Evolutionary conservation across 768 basidiomycete species (phyloP).

Genomic region (Mycena indigotica): DNA sequence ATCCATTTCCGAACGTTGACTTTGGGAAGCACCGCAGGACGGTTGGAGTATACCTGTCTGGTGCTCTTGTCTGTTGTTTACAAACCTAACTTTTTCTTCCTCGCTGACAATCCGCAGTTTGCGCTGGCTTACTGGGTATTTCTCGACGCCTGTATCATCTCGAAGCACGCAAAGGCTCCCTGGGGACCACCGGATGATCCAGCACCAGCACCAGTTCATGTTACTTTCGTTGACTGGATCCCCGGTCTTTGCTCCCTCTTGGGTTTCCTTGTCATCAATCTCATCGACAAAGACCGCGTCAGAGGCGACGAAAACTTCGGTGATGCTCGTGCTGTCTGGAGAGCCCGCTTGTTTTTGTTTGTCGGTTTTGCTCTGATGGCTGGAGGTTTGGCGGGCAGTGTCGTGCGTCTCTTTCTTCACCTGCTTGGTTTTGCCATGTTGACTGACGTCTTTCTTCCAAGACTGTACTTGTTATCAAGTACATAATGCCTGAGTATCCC

Average conservation of each 20-base stretch:
- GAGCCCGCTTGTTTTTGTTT: conserved; percentile 88
- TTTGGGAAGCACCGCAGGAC: conserved; percentile 79
- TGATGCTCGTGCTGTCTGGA: conserved; percentile 85
- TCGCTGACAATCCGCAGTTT: conserved; percentile 57
- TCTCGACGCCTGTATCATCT: conserved; percentile 89
- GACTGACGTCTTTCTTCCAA: conserved; percentile 30
- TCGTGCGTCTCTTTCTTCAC: conserved; percentile 58
- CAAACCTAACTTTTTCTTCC: not conserved
- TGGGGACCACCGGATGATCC: conserved; percentile 61
- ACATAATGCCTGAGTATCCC: conserved; percentile 70
- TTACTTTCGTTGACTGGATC: conserved; percentile 96
- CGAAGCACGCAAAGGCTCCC: conserved; percentile 80
- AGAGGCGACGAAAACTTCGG: conserved; percentile 78
- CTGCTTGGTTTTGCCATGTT: not conserved
- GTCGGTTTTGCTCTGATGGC: conserved; percentile 98
- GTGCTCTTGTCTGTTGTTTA: conserved; percentile 73
- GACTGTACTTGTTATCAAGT: conserved; percentile 91
- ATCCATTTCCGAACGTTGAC: conserved; percentile 78
- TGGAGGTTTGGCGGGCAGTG: conserved; percentile 94
- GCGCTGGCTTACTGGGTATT: conserved; percentile 95
- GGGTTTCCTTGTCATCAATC: conserved; percentile 88
- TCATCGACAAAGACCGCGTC: conserved; percentile 93
- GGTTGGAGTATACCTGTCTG: conserved; percentile 88
- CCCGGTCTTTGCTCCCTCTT: conserved; percentile 91
- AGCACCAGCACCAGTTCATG: conserved; percentile 65